Percentiles rank a stretch among this genome's conserved stretches.
These are phyloP conservation scores for Xylariaceae sp. DNA, from an alignment of 2,329 filamentous ascomycete species.

Conservation along the genomic window DNA sequence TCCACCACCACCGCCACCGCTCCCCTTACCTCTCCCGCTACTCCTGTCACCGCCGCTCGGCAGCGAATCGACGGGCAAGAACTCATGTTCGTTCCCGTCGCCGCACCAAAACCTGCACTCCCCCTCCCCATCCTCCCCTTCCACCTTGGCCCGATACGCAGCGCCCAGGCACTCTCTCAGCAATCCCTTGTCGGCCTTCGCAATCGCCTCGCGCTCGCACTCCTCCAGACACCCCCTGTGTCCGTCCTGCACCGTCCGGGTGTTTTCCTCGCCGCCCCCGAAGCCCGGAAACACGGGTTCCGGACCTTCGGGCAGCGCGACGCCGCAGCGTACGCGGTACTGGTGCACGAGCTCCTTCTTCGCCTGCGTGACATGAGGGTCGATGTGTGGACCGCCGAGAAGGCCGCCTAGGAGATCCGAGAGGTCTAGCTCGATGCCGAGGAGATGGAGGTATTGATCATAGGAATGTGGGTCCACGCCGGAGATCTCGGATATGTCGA, in stretches of 20 bases:
- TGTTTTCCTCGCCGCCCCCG: neutral
- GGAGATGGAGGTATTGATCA: constrained; percentile 31
- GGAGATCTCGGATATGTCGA: constrained; percentile 31
- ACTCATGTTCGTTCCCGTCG: constrained; percentile 19
- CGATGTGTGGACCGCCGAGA: neutral
- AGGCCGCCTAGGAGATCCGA: constrained; percentile 9
- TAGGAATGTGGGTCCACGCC: constrained; percentile 29
- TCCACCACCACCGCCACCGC: neutral
- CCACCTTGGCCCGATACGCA: constrained; percentile 21
- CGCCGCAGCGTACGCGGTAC: constrained; percentile 34
- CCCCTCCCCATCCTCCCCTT: neutral
- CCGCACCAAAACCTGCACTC: constrained; percentile 25
- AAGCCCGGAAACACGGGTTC: constrained; percentile 6
- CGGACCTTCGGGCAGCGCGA: constrained; percentile 13
- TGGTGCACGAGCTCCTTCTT: constrained; percentile 27
- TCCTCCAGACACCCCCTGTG: constrained; percentile 28
- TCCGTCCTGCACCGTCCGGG: neutral
- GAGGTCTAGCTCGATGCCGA: constrained; percentile 23
- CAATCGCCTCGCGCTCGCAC: constrained; percentile 32
- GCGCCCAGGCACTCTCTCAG: constrained; percentile 33
- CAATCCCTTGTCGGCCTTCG: constrained; percentile 9
- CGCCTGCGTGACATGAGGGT: neutral
- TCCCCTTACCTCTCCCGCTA: neutral
- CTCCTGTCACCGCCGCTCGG: neutral
- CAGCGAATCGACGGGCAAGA: constrained; percentile 31